A percentile compares a stretch with the other conserved stretches of the same genome.
Conservation (phyloP, 148 eudicot species). For the Rhododendron kiyosumense region DNA sequence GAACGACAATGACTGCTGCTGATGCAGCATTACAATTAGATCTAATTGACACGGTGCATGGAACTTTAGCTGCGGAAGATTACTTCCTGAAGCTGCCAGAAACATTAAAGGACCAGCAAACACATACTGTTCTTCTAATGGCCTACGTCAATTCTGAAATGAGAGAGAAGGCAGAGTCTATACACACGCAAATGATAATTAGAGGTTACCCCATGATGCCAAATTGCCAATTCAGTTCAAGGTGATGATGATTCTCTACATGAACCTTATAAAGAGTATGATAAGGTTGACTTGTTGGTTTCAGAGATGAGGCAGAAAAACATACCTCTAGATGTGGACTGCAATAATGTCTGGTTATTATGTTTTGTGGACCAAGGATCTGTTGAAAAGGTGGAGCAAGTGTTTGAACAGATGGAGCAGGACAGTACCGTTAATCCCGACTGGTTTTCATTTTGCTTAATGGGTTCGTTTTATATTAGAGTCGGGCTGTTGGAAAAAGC, state of each 20-base stretch:
- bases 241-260: conserved; percentile 92
- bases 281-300: conserved; percentile 50
- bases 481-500: conserved; percentile 51
- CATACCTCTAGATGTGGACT: conserved; percentile 48
- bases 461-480: conserved; percentile 76
- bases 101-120: conserved; percentile 52
- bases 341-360: conserved; percentile 83
- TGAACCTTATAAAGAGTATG: conserved; percentile 51
- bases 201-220: conserved; percentile 46
- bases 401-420: conserved; percentile 43
- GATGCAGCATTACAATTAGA: conserved; percentile 87
- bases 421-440: conserved; percentile 41
- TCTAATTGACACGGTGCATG: conserved; percentile 69
- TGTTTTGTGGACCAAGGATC: conserved; percentile 58
- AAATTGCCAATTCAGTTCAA: conserved; percentile 69
- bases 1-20: conserved; percentile 39
- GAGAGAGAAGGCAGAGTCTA: conserved; percentile 59
- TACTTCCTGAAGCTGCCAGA: conserved; percentile 62
- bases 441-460: conserved; percentile 74
- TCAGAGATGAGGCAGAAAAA: conserved; percentile 63
- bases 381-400: conserved; percentile 63
- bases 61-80: conserved; percentile 67
- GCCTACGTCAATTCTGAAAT: conserved; percentile 59
- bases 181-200: conserved; percentile 48
- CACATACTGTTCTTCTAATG: conserved; percentile 77